A percentile compares a stretch with the other conserved stretches of the same genome.
phyloP scores from a whole-genome alignment of 192 early-diverging fungal species.

The Backusella australiensis region DNA sequence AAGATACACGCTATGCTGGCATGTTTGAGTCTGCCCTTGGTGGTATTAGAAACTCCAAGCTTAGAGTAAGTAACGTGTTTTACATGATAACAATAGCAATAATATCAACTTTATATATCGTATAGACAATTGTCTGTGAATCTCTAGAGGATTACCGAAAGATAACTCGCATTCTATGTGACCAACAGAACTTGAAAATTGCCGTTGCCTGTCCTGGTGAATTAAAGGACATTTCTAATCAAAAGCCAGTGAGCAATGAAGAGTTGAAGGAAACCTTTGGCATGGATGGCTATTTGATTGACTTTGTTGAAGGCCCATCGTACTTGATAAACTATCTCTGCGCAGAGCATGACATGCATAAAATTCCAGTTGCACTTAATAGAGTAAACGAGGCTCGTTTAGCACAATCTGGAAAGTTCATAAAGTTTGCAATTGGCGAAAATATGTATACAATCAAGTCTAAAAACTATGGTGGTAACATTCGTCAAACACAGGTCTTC shows the following conservation, averaged over 20 bases:
- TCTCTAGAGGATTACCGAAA: slow-evolving; percentile 72
- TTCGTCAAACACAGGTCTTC: slow-evolving; percentile 17
- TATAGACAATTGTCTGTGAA: slow-evolving; percentile 80
- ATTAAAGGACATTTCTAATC: slow-evolving; percentile 29
- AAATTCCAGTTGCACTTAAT: slow-evolving; percentile 36
- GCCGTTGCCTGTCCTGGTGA: slow-evolving; percentile 52
- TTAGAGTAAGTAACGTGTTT: slow-evolving; percentile 43
- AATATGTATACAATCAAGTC: slow-evolving; percentile 22
- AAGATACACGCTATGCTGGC: slow-evolving; percentile 55
- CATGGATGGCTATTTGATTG: slow-evolving; percentile 74
- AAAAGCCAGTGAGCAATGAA: slow-evolving; percentile 28
- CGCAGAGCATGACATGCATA: slow-evolving; percentile 54
- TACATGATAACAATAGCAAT: background rate
- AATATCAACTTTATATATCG: background rate
- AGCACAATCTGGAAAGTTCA: slow-evolving; percentile 14
- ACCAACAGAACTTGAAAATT: slow-evolving; percentile 57
- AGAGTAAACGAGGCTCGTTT: slow-evolving; percentile 12
- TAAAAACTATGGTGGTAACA: slow-evolving; percentile 31
- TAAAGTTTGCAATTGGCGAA: slow-evolving; percentile 22
- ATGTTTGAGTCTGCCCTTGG: slow-evolving; percentile 62
- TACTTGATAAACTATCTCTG: slow-evolving; percentile 67
- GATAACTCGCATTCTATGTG: slow-evolving; percentile 64
- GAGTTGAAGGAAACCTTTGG: slow-evolving; percentile 42
- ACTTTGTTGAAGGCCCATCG: slow-evolving; percentile 72
- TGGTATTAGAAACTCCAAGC: slow-evolving; percentile 36